Conservation (phyloP, 2,329 filamentous ascomycete species). For the Fusarium beomiforme region DNA sequence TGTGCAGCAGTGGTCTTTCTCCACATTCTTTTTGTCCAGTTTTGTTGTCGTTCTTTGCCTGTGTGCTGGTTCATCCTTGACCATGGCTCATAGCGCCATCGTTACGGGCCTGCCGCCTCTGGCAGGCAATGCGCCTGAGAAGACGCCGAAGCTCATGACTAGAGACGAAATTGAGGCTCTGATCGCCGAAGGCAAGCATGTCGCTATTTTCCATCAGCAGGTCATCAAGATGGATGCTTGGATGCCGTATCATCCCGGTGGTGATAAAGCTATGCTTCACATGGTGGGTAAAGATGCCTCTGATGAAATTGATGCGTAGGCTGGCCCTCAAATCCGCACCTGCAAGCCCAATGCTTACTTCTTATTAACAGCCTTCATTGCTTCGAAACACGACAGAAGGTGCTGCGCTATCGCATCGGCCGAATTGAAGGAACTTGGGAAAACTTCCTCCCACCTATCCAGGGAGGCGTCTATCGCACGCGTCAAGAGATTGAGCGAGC, state of each 20-base stretch:
- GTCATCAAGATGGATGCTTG: conserved; percentile 91
- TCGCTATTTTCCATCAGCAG: conserved; percentile 83
- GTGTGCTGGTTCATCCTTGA: neutral
- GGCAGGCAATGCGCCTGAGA: conserved; percentile 23
- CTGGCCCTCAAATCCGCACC: neutral
- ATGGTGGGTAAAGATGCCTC: conserved; percentile 96
- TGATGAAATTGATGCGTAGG: conserved; percentile 90
- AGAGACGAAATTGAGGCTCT: conserved; percentile 68
- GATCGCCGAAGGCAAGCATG: conserved; percentile 81
- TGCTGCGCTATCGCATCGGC: conserved; percentile 87
- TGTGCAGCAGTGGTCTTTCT: neutral
- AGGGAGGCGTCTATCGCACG: conserved; percentile 80
- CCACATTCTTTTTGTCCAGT: neutral
- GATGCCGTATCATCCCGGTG: conserved; percentile 90
- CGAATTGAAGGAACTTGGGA: conserved; percentile 82
- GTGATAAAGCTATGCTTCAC: conserved; percentile 88
- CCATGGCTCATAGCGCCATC: conserved; percentile 19
- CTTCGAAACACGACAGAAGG: conserved; percentile 75
- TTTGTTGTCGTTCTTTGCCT: neutral
- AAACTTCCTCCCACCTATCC: conserved; percentile 91
- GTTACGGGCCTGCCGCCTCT: conserved; percentile 39
- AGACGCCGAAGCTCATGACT: conserved; percentile 51
- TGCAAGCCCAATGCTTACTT: conserved; percentile 7
- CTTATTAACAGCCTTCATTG: conserved; percentile 78
- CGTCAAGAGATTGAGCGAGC: conserved; percentile 48